These are phyloP conservation scores for Chenopodium suecicum DNA, from an alignment of 148 eudicot genomes.

Conservation along the genomic window DNA sequence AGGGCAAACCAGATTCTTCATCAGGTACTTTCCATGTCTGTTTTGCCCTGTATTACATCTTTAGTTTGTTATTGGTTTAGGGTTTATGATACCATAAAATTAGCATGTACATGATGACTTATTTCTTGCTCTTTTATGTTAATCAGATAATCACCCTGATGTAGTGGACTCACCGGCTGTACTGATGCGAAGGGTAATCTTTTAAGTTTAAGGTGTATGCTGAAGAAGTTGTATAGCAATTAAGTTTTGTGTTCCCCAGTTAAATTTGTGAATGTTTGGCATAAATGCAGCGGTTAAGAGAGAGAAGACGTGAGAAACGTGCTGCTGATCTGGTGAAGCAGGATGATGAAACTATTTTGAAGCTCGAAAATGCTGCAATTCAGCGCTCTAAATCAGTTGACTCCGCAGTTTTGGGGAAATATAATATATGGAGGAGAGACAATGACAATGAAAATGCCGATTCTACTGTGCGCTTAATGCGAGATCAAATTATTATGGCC, in stretches of 20 bases:
- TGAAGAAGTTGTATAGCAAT: slow-evolving; percentile 11
- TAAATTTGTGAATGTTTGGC: slow-evolving; percentile 10
- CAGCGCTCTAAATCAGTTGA: slow-evolving; percentile 92
- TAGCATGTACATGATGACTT: not conserved
- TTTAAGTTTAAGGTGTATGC: not conserved
- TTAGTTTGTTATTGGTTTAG: slow-evolving; percentile 25
- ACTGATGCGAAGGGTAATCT: slow-evolving; percentile 67
- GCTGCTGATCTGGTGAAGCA: slow-evolving; percentile 72
- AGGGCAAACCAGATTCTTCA: slow-evolving; percentile 41
- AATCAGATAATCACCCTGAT: slow-evolving; percentile 50
- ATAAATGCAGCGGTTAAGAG: slow-evolving; percentile 70
- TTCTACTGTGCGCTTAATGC: slow-evolving; percentile 79
- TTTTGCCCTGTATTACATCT: slow-evolving; percentile 8
- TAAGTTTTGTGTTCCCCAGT: slow-evolving; percentile 7
- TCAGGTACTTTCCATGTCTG: slow-evolving; percentile 29
- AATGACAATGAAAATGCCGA: slow-evolving; percentile 85
- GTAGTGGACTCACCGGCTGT: slow-evolving; percentile 62
- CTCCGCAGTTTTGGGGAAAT: slow-evolving; percentile 91
- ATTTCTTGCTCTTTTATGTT: slow-evolving; percentile 16
- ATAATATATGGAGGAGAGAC: slow-evolving; percentile 91
- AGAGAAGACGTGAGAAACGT: slow-evolving; percentile 74
- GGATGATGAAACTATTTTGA: slow-evolving; percentile 74
- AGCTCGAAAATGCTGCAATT: slow-evolving; percentile 95
- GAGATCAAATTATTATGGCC: slow-evolving; percentile 96
- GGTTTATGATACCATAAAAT: not conserved